Evolutionary conservation across 2,329 filamentous ascomycete species (phyloP).

Genomic region (Aspergillus sp.): DNA sequence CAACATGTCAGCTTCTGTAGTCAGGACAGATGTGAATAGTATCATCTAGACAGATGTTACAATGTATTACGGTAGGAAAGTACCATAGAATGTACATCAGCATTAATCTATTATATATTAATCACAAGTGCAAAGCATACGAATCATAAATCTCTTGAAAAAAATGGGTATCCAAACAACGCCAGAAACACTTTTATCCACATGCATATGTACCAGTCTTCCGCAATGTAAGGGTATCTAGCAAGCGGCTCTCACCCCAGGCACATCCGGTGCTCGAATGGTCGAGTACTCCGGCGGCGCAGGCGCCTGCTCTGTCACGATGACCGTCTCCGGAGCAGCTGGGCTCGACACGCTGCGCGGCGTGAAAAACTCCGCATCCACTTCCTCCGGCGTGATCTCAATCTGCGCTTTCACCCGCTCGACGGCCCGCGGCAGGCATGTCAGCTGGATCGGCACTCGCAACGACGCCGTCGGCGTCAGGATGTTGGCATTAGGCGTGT

Average conservation of each 20-base stretch:
- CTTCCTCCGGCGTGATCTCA: slow-evolving; percentile 18
- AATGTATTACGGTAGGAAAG: too few relatives aligned
- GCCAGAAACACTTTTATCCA: too few relatives aligned
- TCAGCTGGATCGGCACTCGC: slow-evolving; percentile 45
- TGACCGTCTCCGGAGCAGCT: not conserved
- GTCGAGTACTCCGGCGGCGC: slow-evolving; percentile 1
- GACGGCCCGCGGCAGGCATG: slow-evolving; percentile 16
- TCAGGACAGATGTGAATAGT: too few relatives aligned
- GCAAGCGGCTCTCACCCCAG: not conserved
- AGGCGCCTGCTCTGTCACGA: not conserved
- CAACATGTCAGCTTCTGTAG: too few relatives aligned
- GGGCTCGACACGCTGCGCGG: slow-evolving; percentile 15
- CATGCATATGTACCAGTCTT: too few relatives aligned
- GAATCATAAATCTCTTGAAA: not conserved
- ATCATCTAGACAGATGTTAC: too few relatives aligned
- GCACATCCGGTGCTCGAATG: not conserved
- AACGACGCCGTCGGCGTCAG: slow-evolving; percentile 39
- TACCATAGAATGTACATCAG: too few relatives aligned
- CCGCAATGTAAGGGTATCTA: not conserved
- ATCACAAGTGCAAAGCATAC: too few relatives aligned
- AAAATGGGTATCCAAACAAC: not conserved
- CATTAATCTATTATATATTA: too few relatives aligned
- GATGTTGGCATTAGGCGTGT: slow-evolving; percentile 46
- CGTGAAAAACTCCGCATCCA: slow-evolving; percentile 20
- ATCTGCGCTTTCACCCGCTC: not conserved